Conservation (phyloP, 768 basidiomycete species). For the Boletus patriciae region DNA sequence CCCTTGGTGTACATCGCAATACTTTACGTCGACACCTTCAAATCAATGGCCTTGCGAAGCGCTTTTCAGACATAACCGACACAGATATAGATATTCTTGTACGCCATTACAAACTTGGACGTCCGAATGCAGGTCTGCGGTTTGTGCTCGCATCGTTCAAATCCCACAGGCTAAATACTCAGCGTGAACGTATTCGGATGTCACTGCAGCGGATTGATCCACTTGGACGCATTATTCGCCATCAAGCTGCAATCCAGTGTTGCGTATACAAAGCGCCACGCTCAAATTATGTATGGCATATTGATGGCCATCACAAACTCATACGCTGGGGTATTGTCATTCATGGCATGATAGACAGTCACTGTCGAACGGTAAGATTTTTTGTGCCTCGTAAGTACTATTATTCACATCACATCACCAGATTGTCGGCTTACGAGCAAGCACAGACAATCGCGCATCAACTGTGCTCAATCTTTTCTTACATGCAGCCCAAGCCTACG, state of each 20-base stretch:
- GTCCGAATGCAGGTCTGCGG: slow-evolving; percentile 17
- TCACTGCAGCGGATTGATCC: slow-evolving; percentile 12
- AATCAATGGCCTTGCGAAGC: not conserved
- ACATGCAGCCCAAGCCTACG: slow-evolving; percentile 9
- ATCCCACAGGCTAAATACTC: slow-evolving; percentile 14
- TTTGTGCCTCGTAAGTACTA: not conserved
- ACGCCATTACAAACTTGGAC: slow-evolving; percentile 6
- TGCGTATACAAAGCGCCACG: slow-evolving; percentile 3
- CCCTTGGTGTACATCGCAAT: not conserved
- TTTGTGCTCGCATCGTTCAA: slow-evolving; percentile 20
- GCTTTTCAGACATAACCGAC: not conserved
- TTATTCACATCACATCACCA: not conserved
- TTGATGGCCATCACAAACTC: slow-evolving; percentile 28
- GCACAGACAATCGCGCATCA: slow-evolving; percentile 25
- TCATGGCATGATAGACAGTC: slow-evolving; percentile 31
- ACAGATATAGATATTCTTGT: not conserved
- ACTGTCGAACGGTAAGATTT: slow-evolving; percentile 20
- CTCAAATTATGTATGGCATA: slow-evolving; percentile 26
- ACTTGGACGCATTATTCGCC: not conserved
- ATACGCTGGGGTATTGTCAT: slow-evolving; percentile 27
- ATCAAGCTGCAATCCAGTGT: not conserved
- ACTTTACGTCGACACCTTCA: not conserved
- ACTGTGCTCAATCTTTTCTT: slow-evolving; percentile 29
- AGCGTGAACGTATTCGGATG: slow-evolving; percentile 5
- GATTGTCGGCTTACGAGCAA: slow-evolving; percentile 24